A percentile compares a stretch with the other conserved stretches of the same genome.
These are phyloP conservation scores for Clitocybe nebularis DNA, from an alignment of 1,284 basidiomycete species.

Conservation along the genomic window DNA sequence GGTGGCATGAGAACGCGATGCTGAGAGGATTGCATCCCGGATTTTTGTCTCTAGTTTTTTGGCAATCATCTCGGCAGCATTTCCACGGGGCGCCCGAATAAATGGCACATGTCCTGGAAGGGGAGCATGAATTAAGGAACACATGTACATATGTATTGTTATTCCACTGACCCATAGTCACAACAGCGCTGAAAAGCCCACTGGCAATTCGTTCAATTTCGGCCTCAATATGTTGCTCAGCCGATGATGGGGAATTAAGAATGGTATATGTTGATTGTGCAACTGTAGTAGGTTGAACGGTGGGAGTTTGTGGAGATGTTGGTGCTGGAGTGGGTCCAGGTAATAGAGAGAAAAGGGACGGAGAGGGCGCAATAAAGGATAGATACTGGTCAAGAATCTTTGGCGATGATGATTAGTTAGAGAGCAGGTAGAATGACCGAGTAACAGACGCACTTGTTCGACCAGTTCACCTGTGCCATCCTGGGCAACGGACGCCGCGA, in stretches of 20 bases:
- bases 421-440: slow-evolving; percentile 1
- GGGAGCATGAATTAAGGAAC: too few relatives aligned
- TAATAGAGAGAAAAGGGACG: slow-evolving; percentile 91
- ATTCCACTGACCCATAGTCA: slow-evolving; percentile 77
- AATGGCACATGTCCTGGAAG: slow-evolving; percentile 83
- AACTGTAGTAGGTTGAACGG: slow-evolving; percentile 28
- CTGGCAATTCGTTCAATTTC: slow-evolving; percentile 92
- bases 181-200: slow-evolving; percentile 92
- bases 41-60: slow-evolving; percentile 93
- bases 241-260: slow-evolving; percentile 89
- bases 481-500: slow-evolving; percentile 84
- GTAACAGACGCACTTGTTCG: slow-evolving; percentile 55
- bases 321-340: slow-evolving; percentile 41
- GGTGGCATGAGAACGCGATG: slow-evolving; percentile 61
- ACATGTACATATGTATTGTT: too few relatives aligned
- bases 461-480: slow-evolving; percentile 84
- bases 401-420: too few relatives aligned
- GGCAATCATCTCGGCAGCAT: slow-evolving; percentile 98
- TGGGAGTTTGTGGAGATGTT: slow-evolving; percentile 27
- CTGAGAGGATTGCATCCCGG: slow-evolving; percentile 85
- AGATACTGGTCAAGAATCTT: slow-evolving; percentile 95
- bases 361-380: slow-evolving; percentile 93
- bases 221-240: slow-evolving; percentile 88
- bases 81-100: slow-evolving; percentile 92
- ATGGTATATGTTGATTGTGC: slow-evolving; percentile 68